Evolutionary conservation across 2,329 filamentous ascomycete genomes (phyloP).

Genomic region (Aspergillaceae sp.): DNA sequence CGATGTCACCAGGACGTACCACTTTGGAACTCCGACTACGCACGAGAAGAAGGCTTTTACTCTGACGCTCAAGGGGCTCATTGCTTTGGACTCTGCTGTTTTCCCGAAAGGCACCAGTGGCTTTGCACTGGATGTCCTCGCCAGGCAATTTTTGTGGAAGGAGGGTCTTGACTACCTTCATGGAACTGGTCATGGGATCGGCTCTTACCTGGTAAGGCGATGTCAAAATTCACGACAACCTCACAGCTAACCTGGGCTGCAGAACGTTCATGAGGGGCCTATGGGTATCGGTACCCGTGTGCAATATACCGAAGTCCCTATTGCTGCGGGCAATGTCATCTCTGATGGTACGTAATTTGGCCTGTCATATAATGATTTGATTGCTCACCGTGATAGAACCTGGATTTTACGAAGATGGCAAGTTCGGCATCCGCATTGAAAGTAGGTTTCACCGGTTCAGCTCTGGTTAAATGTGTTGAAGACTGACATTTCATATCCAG

Average conservation of each 20-base stretch:
- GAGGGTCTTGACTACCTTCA: constrained; percentile 91
- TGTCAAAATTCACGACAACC: neutral
- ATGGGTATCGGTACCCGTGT: constrained; percentile 91
- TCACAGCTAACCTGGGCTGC: constrained; percentile 9
- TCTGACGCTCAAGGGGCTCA: constrained; percentile 87
- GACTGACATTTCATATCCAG: constrained; percentile 18
- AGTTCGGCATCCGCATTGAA: constrained; percentile 91
- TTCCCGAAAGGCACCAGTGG: constrained; percentile 95
- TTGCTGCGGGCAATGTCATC: constrained; percentile 87
- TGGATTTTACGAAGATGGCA: constrained; percentile 92
- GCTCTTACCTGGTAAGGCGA: constrained; percentile 61
- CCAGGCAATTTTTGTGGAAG: constrained; percentile 87
- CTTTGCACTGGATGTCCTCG: constrained; percentile 79
- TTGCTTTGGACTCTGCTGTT: constrained; percentile 72
- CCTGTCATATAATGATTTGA: neutral
- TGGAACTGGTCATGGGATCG: constrained; percentile 91
- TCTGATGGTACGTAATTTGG: constrained; percentile 53
- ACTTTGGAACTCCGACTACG: constrained; percentile 76
- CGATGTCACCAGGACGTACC: constrained; percentile 85
- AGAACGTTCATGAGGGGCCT: constrained; percentile 92
- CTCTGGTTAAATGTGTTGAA: neutral
- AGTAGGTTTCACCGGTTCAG: constrained; percentile 38
- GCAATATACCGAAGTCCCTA: constrained; percentile 81
- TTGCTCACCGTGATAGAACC: constrained; percentile 51
- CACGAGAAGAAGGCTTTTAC: constrained; percentile 88